Conservation (phyloP, 495 filamentous ascomycete species). For the Xylaria curta region DNA sequence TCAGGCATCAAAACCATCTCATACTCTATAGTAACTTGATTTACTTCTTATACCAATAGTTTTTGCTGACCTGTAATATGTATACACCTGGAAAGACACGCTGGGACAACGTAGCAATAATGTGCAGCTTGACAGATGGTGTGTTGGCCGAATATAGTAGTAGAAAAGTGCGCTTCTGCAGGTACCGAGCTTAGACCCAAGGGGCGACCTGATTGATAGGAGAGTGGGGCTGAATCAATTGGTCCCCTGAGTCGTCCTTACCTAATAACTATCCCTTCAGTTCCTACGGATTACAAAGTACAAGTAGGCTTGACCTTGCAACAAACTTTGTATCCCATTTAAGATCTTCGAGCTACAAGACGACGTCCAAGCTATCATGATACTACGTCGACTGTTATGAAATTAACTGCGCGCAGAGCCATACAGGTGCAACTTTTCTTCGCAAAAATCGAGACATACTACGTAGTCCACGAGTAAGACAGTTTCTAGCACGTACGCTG, state of each 20-base stretch:
- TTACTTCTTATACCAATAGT: not conserved
- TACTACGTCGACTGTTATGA: not conserved
- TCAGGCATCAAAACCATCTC: not conserved
- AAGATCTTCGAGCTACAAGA: not conserved
- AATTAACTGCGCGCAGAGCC: not conserved
- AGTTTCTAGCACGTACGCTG: too few relatives aligned
- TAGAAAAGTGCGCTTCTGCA: constrained; percentile 20
- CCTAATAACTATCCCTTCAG: too few relatives aligned
- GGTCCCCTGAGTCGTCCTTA: not conserved
- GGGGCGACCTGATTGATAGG: constrained; percentile 4
- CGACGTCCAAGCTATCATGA: not conserved
- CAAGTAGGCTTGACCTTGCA: not conserved
- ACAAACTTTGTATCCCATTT: not conserved
- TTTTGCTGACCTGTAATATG: not conserved
- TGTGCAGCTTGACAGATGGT: not conserved
- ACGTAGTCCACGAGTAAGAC: too few relatives aligned
- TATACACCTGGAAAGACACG: not conserved
- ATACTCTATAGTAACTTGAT: not conserved
- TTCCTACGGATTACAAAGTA: too few relatives aligned
- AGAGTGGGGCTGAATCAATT: not conserved
- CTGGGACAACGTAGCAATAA: not conserved
- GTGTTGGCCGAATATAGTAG: constrained; percentile 2
- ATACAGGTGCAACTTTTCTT: not conserved
- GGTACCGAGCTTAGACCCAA: constrained; percentile 17
- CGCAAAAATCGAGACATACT: not conserved